These are phyloP conservation scores for Nakazawaea laoshanensis DNA, from an alignment of 805 yeast species.

Conservation along the genomic window DNA sequence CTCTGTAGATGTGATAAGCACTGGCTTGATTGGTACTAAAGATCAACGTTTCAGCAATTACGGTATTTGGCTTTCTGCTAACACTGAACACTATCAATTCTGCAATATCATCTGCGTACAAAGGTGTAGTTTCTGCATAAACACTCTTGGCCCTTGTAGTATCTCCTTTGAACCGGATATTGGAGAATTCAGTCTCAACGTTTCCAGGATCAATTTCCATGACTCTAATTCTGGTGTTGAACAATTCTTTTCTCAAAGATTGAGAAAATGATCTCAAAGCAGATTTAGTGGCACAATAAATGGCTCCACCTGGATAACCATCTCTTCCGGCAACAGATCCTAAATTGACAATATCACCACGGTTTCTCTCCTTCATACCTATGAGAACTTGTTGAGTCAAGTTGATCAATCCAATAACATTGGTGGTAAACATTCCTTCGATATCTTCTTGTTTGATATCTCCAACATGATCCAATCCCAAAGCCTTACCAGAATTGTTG, in stretches of 20 bases:
- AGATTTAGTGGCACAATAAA: conserved; percentile 64
- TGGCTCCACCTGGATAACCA: conserved; percentile 64
- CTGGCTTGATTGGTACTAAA: conserved; percentile 75
- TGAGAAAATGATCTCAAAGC: conserved; percentile 51
- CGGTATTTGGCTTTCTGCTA: conserved; percentile 50
- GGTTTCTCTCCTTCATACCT: conserved; percentile 29
- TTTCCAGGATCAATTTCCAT: conserved; percentile 64
- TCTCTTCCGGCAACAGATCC: conserved; percentile 70
- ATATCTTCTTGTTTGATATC: conserved; percentile 28
- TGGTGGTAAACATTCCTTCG: conserved; percentile 34
- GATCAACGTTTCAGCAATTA: conserved; percentile 61
- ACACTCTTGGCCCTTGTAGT: conserved; percentile 42
- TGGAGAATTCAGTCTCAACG: conserved; percentile 60
- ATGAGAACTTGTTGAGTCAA: conserved; percentile 37
- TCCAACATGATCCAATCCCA: conserved; percentile 36
- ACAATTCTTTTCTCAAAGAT: conserved; percentile 63
- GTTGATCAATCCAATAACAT: conserved; percentile 36
- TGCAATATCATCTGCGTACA: conserved; percentile 51
- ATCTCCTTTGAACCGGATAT: conserved; percentile 55
- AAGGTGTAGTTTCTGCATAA: conserved; percentile 47
- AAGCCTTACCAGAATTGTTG: conserved; percentile 50
- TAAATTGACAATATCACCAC: conserved; percentile 52
- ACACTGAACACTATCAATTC: conserved; percentile 51
- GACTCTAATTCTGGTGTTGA: conserved; percentile 59
- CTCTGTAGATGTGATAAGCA: conserved; percentile 41